Conservation (phyloP, 306 rosid genomes). For the Cucumis melo region DNA sequence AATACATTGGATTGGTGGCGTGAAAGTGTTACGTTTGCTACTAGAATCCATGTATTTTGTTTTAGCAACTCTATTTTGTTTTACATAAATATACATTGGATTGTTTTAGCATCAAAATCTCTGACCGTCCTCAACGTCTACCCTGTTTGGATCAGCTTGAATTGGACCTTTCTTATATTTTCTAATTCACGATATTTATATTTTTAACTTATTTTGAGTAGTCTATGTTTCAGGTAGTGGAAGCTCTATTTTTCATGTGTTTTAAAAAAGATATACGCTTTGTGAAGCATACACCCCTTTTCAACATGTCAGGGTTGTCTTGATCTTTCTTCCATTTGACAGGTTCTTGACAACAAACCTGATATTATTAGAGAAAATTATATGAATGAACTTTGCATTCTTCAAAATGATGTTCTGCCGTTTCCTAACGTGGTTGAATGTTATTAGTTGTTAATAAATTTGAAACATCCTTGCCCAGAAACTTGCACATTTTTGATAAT, state of each 20-base stretch:
- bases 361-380: conserved; percentile 98
- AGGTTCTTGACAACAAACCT: conserved; percentile 98
- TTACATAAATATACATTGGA: too few relatives aligned
- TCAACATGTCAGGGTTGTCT: neutral
- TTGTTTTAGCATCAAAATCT: too few relatives aligned
- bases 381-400: conserved; percentile 98
- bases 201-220: neutral
- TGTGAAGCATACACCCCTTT: neutral
- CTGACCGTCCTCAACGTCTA: too few relatives aligned
- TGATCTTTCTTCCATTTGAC: conserved; percentile 14
- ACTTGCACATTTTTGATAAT: neutral
- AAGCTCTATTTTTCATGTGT: neutral
- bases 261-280: neutral
- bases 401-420: conserved; percentile 95
- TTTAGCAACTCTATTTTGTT: too few relatives aligned
- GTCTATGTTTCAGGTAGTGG: neutral
- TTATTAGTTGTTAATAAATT: neutral
- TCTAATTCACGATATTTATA: neutral
- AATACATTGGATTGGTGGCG: neutral
- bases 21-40: too few relatives aligned
- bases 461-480: conserved; percentile 1
- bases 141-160: too few relatives aligned
- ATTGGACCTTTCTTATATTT: neutral
- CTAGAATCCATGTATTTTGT: neutral
- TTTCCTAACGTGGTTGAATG: conserved; percentile 75